These are phyloP conservation scores for Wallacemonas sp. DNA, from an alignment of 208 protist species.

Conservation along the genomic window DNA sequence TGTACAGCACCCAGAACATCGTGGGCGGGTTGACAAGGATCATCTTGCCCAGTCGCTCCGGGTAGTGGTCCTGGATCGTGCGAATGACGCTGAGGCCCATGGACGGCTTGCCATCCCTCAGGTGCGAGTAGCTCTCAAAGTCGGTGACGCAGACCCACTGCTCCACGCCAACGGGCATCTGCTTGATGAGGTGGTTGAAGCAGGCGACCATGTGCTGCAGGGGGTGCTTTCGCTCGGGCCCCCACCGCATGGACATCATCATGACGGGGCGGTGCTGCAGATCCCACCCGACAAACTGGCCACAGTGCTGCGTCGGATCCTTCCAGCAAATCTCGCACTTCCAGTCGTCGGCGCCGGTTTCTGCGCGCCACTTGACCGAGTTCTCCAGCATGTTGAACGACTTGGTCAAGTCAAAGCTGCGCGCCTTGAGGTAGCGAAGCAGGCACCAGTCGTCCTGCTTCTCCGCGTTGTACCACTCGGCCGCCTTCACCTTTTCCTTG, in stretches of 20 bases:
- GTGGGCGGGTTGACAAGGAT: slow-evolving; percentile 80
- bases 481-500: slow-evolving; percentile 34
- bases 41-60: slow-evolving; percentile 84
- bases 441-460: slow-evolving; percentile 64
- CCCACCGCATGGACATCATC: slow-evolving; percentile 88
- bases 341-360: slow-evolving; percentile 55
- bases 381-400: slow-evolving; percentile 69
- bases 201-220: slow-evolving; percentile 63
- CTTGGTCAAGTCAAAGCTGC: slow-evolving; percentile 68
- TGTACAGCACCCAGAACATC: slow-evolving; percentile 80
- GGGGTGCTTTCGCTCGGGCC: slow-evolving; percentile 71
- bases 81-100: slow-evolving; percentile 63
- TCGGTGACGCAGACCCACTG: slow-evolving; percentile 87
- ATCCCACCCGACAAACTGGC: slow-evolving; percentile 87
- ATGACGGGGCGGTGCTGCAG: slow-evolving; percentile 67
- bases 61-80: slow-evolving; percentile 80
- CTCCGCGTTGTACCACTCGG: slow-evolving; percentile 63
- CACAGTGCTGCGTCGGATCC: slow-evolving; percentile 77
- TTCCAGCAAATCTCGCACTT: slow-evolving; percentile 56
- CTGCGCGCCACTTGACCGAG: slow-evolving; percentile 67
- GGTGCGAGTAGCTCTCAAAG: slow-evolving; percentile 84
- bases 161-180: slow-evolving; percentile 86
- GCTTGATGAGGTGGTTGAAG: slow-evolving; percentile 70
- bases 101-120: slow-evolving; percentile 67
- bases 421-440: slow-evolving; percentile 72